Percentiles rank a stretch among this genome's conserved stretches.
Conservation (phyloP, 345 rosid genomes). For the Boechera stricta region DNA sequence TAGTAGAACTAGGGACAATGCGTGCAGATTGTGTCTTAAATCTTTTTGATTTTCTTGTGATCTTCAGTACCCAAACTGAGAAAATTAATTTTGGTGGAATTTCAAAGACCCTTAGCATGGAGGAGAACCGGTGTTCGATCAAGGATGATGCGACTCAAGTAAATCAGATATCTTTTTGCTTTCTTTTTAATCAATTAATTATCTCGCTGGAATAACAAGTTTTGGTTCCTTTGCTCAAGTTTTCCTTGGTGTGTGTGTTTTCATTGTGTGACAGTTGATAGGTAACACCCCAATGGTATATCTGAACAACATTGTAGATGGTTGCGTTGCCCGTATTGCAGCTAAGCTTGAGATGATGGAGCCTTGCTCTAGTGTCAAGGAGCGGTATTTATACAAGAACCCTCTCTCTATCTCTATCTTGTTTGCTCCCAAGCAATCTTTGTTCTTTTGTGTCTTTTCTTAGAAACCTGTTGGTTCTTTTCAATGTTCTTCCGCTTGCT, state of each 20-base stretch:
- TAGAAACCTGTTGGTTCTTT: background rate
- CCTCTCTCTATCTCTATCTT: background rate
- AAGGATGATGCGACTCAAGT: conserved; percentile 68
- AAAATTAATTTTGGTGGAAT: background rate
- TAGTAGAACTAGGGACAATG: background rate
- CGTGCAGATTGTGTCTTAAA: background rate
- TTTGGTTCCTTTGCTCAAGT: background rate
- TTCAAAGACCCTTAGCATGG: conserved; percentile 30
- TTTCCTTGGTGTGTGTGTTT: background rate
- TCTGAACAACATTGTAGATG: conserved; percentile 61
- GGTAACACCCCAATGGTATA: conserved; percentile 67
- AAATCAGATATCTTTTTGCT: conserved; percentile 20
- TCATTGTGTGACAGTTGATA: conserved; percentile 50
- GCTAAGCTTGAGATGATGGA: conserved; percentile 72
- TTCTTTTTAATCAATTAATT: background rate
- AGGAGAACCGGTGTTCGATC: conserved; percentile 52
- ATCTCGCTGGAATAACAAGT: background rate
- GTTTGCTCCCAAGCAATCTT: background rate
- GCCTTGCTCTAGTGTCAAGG: conserved; percentile 61
- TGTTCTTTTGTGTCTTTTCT: conserved; percentile 6
- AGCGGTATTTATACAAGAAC: conserved; percentile 42
- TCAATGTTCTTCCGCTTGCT: conserved; percentile 15
- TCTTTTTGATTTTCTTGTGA: conserved; percentile 9
- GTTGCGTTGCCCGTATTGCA: conserved; percentile 63
- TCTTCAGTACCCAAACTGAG: background rate